Conservation (phyloP, 192 early-diverging fungal genomes). For the Dispira parvispora region DNA sequence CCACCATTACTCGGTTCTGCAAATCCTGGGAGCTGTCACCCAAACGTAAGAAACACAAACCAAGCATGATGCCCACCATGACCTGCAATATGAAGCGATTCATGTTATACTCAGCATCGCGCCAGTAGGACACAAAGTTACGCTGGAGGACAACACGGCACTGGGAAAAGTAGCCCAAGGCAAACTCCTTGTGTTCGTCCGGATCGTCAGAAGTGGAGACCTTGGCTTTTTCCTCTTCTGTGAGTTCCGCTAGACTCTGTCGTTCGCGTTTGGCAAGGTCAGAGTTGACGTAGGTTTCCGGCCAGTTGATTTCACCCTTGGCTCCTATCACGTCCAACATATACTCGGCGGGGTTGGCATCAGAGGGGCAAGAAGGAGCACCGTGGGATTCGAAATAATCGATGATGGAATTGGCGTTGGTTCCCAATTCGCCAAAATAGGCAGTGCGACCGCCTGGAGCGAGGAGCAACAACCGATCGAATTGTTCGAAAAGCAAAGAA, state of each 20-base stretch:
- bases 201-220: constrained; percentile 13
- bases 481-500: constrained; percentile 67
- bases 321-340: constrained; percentile 68
- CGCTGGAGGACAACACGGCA: constrained; percentile 37
- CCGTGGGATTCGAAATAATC: constrained; percentile 60
- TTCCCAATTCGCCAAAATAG: constrained; percentile 68
- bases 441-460: constrained; percentile 62
- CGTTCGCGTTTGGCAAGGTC: constrained; percentile 12
- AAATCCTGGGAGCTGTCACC: constrained; percentile 31
- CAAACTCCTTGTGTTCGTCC: constrained; percentile 8
- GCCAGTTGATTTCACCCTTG: constrained; percentile 6
- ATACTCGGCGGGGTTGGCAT: constrained; percentile 74
- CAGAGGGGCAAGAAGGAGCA: constrained; percentile 38
- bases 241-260: background rate
- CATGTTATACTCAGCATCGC: constrained; percentile 51
- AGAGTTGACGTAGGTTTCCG: background rate
- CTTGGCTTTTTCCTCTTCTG: background rate
- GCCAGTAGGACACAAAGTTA: constrained; percentile 53
- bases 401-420: constrained; percentile 41
- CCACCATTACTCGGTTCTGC: constrained; percentile 38
- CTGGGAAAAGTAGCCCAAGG: constrained; percentile 24
- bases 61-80: constrained; percentile 38
- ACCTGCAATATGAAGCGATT: constrained; percentile 37
- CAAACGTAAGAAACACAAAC: constrained; percentile 51
- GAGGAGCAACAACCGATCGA: constrained; percentile 65